These are phyloP conservation scores for Plasmopara muralis DNA, from an alignment of 352 stramenopile species.

Conservation along the genomic window DNA sequence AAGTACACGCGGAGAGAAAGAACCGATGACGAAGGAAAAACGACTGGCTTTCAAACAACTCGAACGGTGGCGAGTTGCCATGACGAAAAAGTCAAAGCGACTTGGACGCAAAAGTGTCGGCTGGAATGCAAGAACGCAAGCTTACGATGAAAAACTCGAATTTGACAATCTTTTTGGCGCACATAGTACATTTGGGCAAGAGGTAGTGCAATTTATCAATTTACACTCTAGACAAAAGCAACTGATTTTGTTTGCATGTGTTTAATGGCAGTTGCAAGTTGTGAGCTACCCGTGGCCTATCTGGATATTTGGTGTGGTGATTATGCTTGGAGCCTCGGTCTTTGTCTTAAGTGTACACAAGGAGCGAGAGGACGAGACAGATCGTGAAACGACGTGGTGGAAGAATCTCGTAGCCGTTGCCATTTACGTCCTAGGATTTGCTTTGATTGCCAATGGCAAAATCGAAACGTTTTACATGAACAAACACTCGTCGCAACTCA, in stretches of 20 bases:
- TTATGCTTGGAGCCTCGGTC: conserved; percentile 47
- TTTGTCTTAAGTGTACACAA: conserved; percentile 51
- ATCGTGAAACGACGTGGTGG: conserved; percentile 35
- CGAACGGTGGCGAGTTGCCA: conserved; percentile 31
- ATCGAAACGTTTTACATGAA: conserved; percentile 61
- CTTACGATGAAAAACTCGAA: conserved; percentile 19
- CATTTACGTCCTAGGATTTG: conserved; percentile 40
- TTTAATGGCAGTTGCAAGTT: conserved; percentile 30
- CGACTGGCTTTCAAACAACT: conserved; percentile 32
- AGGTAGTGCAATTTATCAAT: conserved; percentile 10
- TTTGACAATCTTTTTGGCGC: conserved; percentile 36
- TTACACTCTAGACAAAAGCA: not conserved
- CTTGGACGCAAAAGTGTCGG: conserved; percentile 6
- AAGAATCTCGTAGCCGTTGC: conserved; percentile 57
- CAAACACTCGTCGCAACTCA: conserved; percentile 30
- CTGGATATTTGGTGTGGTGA: conserved; percentile 44
- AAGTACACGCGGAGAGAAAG: conserved; percentile 13
- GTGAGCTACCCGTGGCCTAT: conserved; percentile 52
- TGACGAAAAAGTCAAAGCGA: conserved; percentile 22
- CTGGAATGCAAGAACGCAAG: conserved; percentile 25
- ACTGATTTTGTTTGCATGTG: conserved; percentile 6
- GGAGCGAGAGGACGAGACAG: conserved; percentile 7
- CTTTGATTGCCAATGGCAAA: conserved; percentile 42
- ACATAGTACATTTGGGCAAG: conserved; percentile 16
- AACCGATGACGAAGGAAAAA: conserved; percentile 31